phyloP scores from a whole-genome alignment of 225 moss, liverwort and hornwort species.

The Anthoceros angustus region DNA sequence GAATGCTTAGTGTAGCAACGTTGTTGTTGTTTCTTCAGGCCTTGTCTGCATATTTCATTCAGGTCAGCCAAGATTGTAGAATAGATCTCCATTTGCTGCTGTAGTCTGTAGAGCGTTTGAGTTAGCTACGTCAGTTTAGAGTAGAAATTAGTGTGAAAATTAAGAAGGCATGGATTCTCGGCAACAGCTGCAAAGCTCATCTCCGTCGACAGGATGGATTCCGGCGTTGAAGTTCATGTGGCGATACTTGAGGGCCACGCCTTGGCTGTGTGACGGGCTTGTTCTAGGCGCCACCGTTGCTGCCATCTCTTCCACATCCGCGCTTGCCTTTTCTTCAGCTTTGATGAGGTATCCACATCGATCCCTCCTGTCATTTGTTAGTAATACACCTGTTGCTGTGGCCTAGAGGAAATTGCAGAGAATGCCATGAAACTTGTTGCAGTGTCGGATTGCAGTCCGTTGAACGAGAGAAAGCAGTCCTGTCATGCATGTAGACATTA shows the following conservation, averaged over 20 bases:
- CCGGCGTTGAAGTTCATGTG: constrained; percentile 21
- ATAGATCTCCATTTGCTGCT: too few relatives aligned
- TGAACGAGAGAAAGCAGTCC: not conserved
- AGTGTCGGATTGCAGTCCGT: not conserved
- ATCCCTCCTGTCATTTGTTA: not conserved
- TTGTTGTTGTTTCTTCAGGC: too few relatives aligned
- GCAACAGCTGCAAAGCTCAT: not conserved
- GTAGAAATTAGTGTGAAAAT: not conserved
- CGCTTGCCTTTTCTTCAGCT: constrained; percentile 46
- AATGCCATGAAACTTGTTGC: not conserved
- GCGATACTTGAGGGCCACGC: constrained; percentile 22
- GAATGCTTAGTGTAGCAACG: too few relatives aligned
- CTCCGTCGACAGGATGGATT: constrained; percentile 23
- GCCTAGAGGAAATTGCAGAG: not conserved
- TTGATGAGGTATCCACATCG: constrained; percentile 23
- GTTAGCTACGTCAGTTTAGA: not conserved
- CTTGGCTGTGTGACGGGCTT: constrained; percentile 48
- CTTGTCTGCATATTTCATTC: too few relatives aligned
- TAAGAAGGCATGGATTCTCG: not conserved
- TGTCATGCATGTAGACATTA: not conserved
- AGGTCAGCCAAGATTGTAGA: too few relatives aligned
- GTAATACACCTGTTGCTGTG: not conserved
- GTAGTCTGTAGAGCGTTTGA: too few relatives aligned
- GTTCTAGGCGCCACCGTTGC: constrained; percentile 34
- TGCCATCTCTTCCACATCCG: constrained; percentile 40